A percentile compares a stretch with the other conserved stretches of the same genome.
Conservation (phyloP, 768 basidiomycete species). For the Termitomyces eurrhizus region DNA sequence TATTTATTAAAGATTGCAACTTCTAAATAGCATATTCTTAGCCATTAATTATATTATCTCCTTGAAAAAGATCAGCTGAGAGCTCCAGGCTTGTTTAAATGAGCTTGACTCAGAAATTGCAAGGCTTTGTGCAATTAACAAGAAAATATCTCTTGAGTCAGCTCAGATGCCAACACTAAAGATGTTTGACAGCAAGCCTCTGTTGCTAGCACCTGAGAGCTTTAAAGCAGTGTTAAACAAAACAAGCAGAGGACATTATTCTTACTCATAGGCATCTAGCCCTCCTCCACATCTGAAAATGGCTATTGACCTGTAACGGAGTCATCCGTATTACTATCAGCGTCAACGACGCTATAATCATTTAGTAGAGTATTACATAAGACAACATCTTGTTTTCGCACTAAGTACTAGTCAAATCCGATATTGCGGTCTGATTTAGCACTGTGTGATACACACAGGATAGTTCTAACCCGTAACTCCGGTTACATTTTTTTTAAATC, state of each 20-base stretch:
- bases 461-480: no score
- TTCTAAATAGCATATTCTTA: constrained; percentile 24
- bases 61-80: constrained; percentile 69
- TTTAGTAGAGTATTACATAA: no score
- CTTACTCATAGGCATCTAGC: constrained; percentile 61
- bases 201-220: constrained; percentile 64
- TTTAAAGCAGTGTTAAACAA: constrained; percentile 40
- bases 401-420: no score
- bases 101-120: constrained; percentile 65
- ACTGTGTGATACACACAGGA: no score
- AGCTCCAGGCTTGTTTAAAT: constrained; percentile 64
- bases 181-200: constrained; percentile 45
- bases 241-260: constrained; percentile 56
- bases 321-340: no score
- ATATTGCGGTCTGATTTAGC: no score
- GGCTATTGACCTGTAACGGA: no score
- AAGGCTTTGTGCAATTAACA: constrained; percentile 71
- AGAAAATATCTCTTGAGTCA: constrained; percentile 73
- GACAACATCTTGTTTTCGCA: no score
- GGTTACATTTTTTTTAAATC: no score
- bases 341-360: no score
- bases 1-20: constrained; percentile 11
- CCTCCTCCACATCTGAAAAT: constrained; percentile 36
- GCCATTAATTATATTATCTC: constrained; percentile 76
- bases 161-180: constrained; percentile 54